Conservation (phyloP, 768 basidiomycete species). For the Phanerochaete carnosa region DNA sequence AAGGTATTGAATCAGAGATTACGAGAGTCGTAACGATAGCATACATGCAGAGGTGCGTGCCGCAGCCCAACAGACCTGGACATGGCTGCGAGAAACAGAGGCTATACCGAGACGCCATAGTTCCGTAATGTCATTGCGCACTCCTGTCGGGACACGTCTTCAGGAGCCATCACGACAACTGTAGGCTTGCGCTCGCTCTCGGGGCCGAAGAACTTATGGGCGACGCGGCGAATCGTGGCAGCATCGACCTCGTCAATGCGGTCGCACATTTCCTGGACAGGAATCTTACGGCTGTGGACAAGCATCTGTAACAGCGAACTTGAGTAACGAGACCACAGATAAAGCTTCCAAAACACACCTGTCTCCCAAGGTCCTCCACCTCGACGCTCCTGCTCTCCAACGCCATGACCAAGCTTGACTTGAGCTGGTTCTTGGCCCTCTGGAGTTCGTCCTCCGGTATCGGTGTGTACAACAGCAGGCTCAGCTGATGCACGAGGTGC, state of each 20-base stretch:
- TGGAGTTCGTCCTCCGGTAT: conserved; percentile 68
- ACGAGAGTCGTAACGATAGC: not conserved
- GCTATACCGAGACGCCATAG: conserved; percentile 50
- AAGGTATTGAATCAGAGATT: not conserved
- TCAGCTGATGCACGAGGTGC: conserved; percentile 85
- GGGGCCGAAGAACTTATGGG: conserved; percentile 69
- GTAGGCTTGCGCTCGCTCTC: conserved; percentile 65
- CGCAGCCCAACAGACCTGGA: not conserved
- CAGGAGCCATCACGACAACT: conserved; percentile 78
- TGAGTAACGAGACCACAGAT: not conserved
- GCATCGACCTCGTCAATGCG: conserved; percentile 77
- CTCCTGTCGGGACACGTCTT: conserved; percentile 57
- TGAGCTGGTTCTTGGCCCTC: conserved; percentile 94
- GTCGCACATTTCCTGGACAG: conserved; percentile 86
- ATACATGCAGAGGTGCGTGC: not conserved
- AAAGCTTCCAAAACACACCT: conserved; percentile 42
- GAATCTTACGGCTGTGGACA: conserved; percentile 82
- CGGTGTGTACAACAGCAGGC: conserved; percentile 68
- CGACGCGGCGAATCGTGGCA: conserved; percentile 72
- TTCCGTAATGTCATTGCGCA: conserved; percentile 61
- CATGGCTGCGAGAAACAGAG: not conserved
- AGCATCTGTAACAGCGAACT: conserved; percentile 51
- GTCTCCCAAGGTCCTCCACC: conserved; percentile 89
- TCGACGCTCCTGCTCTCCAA: conserved; percentile 82
- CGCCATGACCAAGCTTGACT: conserved; percentile 91